phyloP scores from a whole-genome alignment of 352 stramenopile genomes.

The Phytophthora citrophthora region DNA sequence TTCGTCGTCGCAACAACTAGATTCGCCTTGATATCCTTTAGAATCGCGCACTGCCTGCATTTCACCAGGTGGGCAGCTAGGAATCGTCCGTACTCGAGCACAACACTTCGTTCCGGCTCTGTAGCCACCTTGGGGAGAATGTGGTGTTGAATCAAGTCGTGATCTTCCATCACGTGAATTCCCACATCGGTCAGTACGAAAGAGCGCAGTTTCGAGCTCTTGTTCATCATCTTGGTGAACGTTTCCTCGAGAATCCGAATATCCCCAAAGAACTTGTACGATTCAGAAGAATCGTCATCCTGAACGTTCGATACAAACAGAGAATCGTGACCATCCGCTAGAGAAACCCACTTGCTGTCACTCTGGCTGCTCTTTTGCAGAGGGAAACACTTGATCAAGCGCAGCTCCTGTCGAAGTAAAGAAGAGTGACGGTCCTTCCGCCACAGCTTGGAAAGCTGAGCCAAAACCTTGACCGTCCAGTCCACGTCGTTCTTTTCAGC shows the following conservation, averaged over 20 bases:
- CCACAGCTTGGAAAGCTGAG: slow-evolving; percentile 64
- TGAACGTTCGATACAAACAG: no score
- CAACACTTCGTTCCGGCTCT: slow-evolving; percentile 1
- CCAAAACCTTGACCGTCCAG: slow-evolving; percentile 50
- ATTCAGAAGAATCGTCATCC: not conserved
- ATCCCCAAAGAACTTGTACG: slow-evolving; percentile 47
- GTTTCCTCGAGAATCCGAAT: slow-evolving; percentile 48
- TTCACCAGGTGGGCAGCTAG: slow-evolving; percentile 40
- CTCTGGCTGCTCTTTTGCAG: slow-evolving; percentile 34
- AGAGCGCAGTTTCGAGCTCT: slow-evolving; percentile 34
- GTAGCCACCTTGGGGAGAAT: slow-evolving; percentile 55
- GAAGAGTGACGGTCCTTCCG: slow-evolving; percentile 53
- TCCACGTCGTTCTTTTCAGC: slow-evolving; percentile 41
- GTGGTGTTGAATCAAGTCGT: slow-evolving; percentile 74
- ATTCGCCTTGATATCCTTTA: slow-evolving; percentile 31
- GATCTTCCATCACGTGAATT: slow-evolving; percentile 69
- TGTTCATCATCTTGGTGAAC: slow-evolving; percentile 40
- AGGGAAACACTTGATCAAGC: slow-evolving; percentile 78
- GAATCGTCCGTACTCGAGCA: slow-evolving; percentile 43
- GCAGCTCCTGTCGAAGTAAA: slow-evolving; percentile 66
- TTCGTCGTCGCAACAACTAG: slow-evolving; percentile 40
- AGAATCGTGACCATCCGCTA: slow-evolving; percentile 35
- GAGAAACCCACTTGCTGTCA: slow-evolving; percentile 44
- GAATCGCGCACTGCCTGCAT: slow-evolving; percentile 41
- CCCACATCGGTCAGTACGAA: slow-evolving; percentile 67